Evolutionary conservation across 202 grass and related monocot species (phyloP).

Genomic region (Elaeis oleifera): DNA sequence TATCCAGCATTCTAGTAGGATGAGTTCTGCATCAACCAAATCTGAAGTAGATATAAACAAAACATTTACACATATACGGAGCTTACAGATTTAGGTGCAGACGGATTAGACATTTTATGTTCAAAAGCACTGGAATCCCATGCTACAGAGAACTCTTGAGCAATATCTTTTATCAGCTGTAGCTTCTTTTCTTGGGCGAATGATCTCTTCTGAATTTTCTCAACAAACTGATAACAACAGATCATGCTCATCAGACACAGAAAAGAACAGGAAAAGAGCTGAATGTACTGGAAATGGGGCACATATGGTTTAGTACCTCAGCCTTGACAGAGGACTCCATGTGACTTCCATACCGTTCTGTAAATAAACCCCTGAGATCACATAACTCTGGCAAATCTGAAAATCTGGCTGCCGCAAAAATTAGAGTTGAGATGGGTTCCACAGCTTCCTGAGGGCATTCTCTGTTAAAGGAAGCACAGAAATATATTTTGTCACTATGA

Average conservation of each 20-base stretch:
- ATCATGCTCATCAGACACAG: conserved; percentile 25
- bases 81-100: conserved; percentile 48
- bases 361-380: conserved; percentile 67
- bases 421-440: conserved; percentile 83
- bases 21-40: too few relatives aligned
- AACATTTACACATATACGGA: background rate
- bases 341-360: conserved; percentile 56
- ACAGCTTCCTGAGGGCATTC: conserved; percentile 87
- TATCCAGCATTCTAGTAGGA: too few relatives aligned
- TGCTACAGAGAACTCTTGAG: conserved; percentile 60
- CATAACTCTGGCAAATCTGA: conserved; percentile 85
- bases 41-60: background rate
- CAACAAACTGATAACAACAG: conserved; percentile 55
- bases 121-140: conserved; percentile 47
- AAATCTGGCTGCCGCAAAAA: conserved; percentile 93
- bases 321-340: conserved; percentile 66
- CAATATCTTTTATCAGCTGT: conserved; percentile 61
- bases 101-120: conserved; percentile 35
- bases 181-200: conserved; percentile 79
- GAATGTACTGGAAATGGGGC: background rate
- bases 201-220: conserved; percentile 66
- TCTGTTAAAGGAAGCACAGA: conserved; percentile 26
- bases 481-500: background rate
- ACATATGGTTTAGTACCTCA: conserved; percentile 41
- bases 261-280: conserved; percentile 6